Percentiles rank a stretch among this genome's conserved stretches.
Evolutionary conservation across 2,329 filamentous ascomycete genomes (phyloP).

Genomic region (Raffaelea albimanens): DNA sequence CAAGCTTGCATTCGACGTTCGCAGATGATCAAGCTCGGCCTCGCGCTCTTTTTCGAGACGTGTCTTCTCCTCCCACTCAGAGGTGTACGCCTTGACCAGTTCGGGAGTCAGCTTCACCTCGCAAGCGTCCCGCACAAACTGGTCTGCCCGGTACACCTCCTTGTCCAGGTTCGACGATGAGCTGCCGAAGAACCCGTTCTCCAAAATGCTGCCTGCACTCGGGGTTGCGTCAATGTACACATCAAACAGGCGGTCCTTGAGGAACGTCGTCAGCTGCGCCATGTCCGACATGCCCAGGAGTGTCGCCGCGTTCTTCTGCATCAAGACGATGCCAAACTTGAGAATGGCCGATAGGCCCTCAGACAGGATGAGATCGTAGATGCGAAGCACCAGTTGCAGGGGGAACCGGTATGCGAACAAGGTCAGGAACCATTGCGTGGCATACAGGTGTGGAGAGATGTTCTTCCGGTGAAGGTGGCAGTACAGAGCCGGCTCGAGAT

Average conservation of each 20-base stretch:
- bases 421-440: conserved; percentile 97
- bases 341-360: conserved; percentile 90
- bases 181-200: conserved; percentile 95
- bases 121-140: conserved; percentile 87
- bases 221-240: conserved; percentile 94
- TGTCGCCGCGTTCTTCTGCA: conserved; percentile 81
- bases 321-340: conserved; percentile 88
- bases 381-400: conserved; percentile 86
- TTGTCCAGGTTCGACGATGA: conserved; percentile 85
- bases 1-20: conserved; percentile 55
- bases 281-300: conserved; percentile 85
- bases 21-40: conserved; percentile 66
- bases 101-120: conserved; percentile 77
- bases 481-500: conserved; percentile 86
- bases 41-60: conserved; percentile 75
- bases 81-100: conserved; percentile 67
- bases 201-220: conserved; percentile 83
- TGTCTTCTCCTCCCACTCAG: conserved; percentile 89
- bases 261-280: conserved; percentile 74
- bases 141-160: conserved; percentile 89
- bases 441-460: conserved; percentile 86
- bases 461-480: conserved; percentile 84
- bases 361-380: conserved; percentile 90
- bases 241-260: conserved; percentile 92
- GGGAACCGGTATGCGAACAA: conserved; percentile 98